Evolutionary conservation across 306 rosid genomes (phyloP), one percentile per base, ranked within the genome.

Genomic region (Trifolium subterraneum): DNA sequence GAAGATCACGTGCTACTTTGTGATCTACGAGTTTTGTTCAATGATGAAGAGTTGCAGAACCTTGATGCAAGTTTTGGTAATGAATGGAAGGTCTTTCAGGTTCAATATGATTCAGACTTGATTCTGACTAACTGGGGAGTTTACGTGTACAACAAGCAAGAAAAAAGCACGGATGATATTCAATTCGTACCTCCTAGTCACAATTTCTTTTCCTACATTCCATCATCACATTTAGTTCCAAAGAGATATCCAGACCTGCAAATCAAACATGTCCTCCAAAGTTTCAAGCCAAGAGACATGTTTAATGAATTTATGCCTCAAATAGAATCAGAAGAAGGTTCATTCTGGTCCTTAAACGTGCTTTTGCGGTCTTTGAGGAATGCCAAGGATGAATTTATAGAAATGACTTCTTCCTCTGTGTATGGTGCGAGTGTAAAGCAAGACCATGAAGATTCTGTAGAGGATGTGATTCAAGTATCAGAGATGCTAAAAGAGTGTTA

Each of bases 51-150:
- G 38, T 74, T 51, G 63, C 36, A 48, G 7, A 9, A 45, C 4
- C 71, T 63, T 63, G 71, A 74, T 74, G 62, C 71, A 63, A 7
- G 36, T 74, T 4, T 74, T 63, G 78, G 64, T 19, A 71, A 64
- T 35, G 78, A 62, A 4, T 73, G 79, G 79, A 74, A 50, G 54
- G 42, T 29, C 14, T 4, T 74, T 64, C 79, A 74, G 14, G 42
- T 74, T 35, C 42, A 33, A 20, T 50, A 3, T 74, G 55, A 64
- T 2, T 50, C 79, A 23, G 0, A 0, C 4, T 5, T 74, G 29
- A 35, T 1, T 20, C 29, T 64, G 18, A 50, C 20, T 15, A 2
- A 13, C 3, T 64, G 72, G 64, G 54, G 64, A 36, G 27, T 74
- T 20, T 63, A 48, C 50, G 64, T 35, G 8, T 48, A 63, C 12